phyloP scores from a whole-genome alignment of 257 asterid species.

The Solanum commersonii region DNA sequence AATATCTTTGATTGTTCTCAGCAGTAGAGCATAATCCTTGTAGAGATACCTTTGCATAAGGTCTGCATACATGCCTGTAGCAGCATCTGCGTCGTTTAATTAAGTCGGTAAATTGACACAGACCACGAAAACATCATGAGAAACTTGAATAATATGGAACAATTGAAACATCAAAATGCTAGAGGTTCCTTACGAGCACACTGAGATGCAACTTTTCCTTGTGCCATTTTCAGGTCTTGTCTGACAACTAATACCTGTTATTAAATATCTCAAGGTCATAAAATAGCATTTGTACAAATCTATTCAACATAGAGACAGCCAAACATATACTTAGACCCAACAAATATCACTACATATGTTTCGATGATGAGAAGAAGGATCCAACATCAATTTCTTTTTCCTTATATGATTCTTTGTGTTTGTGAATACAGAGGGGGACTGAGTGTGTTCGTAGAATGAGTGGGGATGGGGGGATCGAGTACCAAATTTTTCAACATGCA shows the following conservation, averaged over 20 bases:
- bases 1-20: conserved; percentile 3
- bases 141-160: neutral
- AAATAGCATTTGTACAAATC: neutral
- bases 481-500: neutral
- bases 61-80: conserved; percentile 87
- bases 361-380: neutral
- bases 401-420: neutral
- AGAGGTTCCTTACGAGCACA: conserved; percentile 77
- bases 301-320: neutral
- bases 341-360: neutral
- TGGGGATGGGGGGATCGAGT: neutral
- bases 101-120: conserved; percentile 1
- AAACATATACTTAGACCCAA: neutral
- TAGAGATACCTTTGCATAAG: conserved; percentile 63
- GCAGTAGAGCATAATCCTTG: neutral
- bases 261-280: conserved; percentile 4
- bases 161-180: neutral
- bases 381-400: neutral
- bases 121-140: neutral
- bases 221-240: conserved; percentile 92
- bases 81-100: conserved; percentile 69
- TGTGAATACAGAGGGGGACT: neutral
- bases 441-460: neutral
- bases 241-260: conserved; percentile 90
- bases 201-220: conserved; percentile 93